These are phyloP conservation scores for Dalechampia spathulata DNA, from an alignment of 441 rosid genomes.

Conservation along the genomic window DNA sequence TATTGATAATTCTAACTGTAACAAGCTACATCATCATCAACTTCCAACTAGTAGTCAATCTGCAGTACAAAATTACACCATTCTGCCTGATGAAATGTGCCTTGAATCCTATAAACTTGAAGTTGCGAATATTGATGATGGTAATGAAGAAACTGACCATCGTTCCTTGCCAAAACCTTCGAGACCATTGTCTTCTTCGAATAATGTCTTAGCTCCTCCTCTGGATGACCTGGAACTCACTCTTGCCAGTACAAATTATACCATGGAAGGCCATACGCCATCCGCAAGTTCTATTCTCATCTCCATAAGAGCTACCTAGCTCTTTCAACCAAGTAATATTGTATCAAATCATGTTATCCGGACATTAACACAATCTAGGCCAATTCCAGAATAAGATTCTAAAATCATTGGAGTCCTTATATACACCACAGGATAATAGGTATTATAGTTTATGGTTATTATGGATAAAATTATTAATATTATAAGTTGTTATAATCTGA, in stretches of 20 bases:
- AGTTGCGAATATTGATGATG: neutral
- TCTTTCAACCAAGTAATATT: neutral
- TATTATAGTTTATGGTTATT: too few relatives aligned
- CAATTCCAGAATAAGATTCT: too few relatives aligned
- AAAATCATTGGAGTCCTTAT: too few relatives aligned
- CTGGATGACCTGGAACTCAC: constrained; percentile 49
- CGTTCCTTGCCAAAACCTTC: constrained; percentile 11
- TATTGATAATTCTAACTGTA: constrained; percentile 16
- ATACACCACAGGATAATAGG: too few relatives aligned
- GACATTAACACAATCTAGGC: too few relatives aligned
- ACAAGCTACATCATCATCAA: constrained; percentile 2
- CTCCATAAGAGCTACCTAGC: constrained; percentile 38
- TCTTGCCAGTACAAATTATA: constrained; percentile 34
- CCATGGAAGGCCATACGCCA: constrained; percentile 21
- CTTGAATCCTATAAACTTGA: neutral
- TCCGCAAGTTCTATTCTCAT: constrained; percentile 22
- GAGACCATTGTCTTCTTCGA: constrained; percentile 1
- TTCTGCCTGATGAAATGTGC: constrained; percentile 6
- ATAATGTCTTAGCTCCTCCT: constrained; percentile 10
- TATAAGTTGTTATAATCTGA: too few relatives aligned
- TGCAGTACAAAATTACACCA: neutral
- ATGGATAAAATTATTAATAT: too few relatives aligned
- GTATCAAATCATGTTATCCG: too few relatives aligned
- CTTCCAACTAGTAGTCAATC: neutral
- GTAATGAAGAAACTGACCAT: constrained; percentile 12